Conservation (phyloP, 306 rosid genomes). For the Begonia masoniana region DNA sequence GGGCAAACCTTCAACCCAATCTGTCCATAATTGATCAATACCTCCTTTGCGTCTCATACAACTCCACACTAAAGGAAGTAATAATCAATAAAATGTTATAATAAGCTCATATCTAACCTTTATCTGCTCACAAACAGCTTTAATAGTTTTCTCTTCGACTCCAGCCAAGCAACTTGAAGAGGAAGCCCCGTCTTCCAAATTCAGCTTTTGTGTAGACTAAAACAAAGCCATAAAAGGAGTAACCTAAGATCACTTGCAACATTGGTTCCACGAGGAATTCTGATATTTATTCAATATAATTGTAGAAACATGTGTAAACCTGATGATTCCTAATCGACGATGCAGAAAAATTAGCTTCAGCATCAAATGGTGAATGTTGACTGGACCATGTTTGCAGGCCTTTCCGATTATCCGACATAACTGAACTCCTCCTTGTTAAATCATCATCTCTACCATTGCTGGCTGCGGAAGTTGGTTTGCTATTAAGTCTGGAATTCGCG, state of each 20-base stretch:
- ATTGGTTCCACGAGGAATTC: slow-evolving; percentile 5
- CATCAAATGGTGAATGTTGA: slow-evolving; percentile 28
- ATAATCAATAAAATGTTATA: neutral
- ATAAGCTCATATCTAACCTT: slow-evolving; percentile 24
- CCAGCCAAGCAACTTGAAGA: slow-evolving; percentile 42
- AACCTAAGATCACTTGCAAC: neutral
- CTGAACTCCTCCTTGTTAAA: slow-evolving; percentile 25
- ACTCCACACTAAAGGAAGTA: no score
- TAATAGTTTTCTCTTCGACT: slow-evolving; percentile 49
- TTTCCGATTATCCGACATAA: slow-evolving; percentile 20
- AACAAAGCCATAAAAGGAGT: slow-evolving; percentile 10
- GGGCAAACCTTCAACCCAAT: no score
- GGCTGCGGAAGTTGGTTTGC: slow-evolving; percentile 14
- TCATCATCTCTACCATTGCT: slow-evolving; percentile 25
- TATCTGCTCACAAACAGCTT: slow-evolving; percentile 54
- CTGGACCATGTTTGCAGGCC: slow-evolving; percentile 39
- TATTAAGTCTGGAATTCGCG: slow-evolving; percentile 15
- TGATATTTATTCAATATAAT: slow-evolving; percentile 1
- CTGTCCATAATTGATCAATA: no score
- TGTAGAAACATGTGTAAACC: neutral
- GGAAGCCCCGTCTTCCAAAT: slow-evolving; percentile 37
- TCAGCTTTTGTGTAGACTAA: slow-evolving; percentile 26
- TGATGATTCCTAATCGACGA: slow-evolving; percentile 24
- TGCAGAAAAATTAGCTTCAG: slow-evolving; percentile 24
- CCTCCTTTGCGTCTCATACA: no score